phyloP scores from a whole-genome alignment of 345 rosid species.

The Acer saccharum region DNA sequence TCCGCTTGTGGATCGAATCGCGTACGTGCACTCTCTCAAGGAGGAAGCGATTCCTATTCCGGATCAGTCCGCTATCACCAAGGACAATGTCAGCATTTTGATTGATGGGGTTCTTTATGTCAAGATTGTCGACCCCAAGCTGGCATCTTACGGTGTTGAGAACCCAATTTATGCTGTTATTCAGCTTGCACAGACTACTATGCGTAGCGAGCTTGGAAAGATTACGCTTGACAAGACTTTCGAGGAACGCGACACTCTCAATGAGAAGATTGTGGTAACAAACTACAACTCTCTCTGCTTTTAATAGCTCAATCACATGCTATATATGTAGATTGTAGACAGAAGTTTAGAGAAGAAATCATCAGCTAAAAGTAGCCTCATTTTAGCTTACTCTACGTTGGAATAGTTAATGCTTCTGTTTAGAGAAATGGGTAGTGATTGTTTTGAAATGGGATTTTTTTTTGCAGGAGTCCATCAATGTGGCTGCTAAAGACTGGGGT shows the following conservation, averaged over 20 bases:
- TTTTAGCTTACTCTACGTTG: background rate
- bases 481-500: slow-evolving; percentile 94
- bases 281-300: background rate
- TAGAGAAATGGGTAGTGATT: background rate
- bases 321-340: background rate
- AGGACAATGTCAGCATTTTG: slow-evolving; percentile 92
- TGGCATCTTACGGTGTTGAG: slow-evolving; percentile 96
- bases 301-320: background rate
- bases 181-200: slow-evolving; percentile 93
- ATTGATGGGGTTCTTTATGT: slow-evolving; percentile 92
- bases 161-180: slow-evolving; percentile 87
- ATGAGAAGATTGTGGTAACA: slow-evolving; percentile 86
- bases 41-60: slow-evolving; percentile 95
- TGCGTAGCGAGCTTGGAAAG: slow-evolving; percentile 98
- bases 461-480: slow-evolving; percentile 83
- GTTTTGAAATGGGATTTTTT: slow-evolving; percentile 12
- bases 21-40: slow-evolving; percentile 94
- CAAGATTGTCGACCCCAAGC: slow-evolving; percentile 86
- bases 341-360: background rate
- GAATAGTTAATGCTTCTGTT: background rate
- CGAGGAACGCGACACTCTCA: slow-evolving; percentile 91
- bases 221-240: slow-evolving; percentile 97
- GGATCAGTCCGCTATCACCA: slow-evolving; percentile 88
- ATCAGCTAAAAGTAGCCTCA: background rate
- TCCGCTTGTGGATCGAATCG: slow-evolving; percentile 87